Conservation (phyloP, 73 alveolate genomes). For the Paramecium sonneborni region DNA sequence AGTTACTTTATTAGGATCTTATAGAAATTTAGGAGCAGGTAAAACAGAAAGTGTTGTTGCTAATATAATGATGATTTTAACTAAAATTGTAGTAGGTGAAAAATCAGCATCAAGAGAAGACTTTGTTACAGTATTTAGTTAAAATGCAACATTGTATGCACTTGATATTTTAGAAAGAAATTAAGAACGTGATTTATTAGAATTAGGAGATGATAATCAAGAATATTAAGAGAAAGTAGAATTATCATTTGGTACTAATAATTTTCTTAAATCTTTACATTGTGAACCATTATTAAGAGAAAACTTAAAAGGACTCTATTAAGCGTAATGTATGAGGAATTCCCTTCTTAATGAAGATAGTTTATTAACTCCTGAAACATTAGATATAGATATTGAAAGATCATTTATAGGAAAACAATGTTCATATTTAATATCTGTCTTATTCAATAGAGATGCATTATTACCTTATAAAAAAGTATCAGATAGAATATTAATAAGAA, state of each 20-base stretch:
- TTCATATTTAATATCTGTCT: slow-evolving; percentile 63
- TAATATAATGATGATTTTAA: slow-evolving; percentile 78
- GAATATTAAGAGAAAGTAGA: slow-evolving; percentile 77
- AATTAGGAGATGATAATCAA: slow-evolving; percentile 75
- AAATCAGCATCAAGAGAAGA: slow-evolving; percentile 63
- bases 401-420: slow-evolving; percentile 75
- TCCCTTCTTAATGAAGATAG: slow-evolving; percentile 75
- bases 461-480: slow-evolving; percentile 77
- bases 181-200: slow-evolving; percentile 71
- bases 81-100: slow-evolving; percentile 69
- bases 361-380: slow-evolving; percentile 57
- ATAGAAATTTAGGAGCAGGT: slow-evolving; percentile 92
- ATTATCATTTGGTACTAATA: slow-evolving; percentile 73
- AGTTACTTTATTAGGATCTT: slow-evolving; percentile 73
- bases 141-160: slow-evolving; percentile 74
- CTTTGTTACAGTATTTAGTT: slow-evolving; percentile 78
- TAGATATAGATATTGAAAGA: slow-evolving; percentile 82
- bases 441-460: slow-evolving; percentile 72
- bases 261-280: slow-evolving; percentile 79
- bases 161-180: slow-evolving; percentile 77
- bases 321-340: slow-evolving; percentile 64
- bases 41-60: slow-evolving; percentile 84
- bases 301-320: slow-evolving; percentile 65
- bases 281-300: slow-evolving; percentile 63
- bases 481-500: slow-evolving; percentile 78